Percentiles rank a stretch among this genome's conserved stretches.
Conservation (phyloP, 495 filamentous ascomycete species). For the Halenospora varia region DNA sequence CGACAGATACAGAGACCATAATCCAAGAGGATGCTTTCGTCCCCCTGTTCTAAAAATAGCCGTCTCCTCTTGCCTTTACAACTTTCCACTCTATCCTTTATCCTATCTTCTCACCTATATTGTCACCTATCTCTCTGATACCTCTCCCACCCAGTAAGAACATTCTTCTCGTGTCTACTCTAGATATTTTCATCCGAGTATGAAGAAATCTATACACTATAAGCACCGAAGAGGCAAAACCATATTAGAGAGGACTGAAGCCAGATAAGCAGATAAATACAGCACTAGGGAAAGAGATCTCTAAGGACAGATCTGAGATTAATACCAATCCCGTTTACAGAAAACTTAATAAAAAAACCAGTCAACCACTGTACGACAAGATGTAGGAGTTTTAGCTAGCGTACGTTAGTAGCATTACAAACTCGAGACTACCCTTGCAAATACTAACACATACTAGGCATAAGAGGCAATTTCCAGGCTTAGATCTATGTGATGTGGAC, state of each 20-base stretch:
- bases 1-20: no score
- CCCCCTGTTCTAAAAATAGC: not conserved
- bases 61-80: not conserved
- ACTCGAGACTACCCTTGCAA: not conserved
- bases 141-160: no score
- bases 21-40: not conserved
- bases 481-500: constrained; percentile 4
- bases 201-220: not conserved
- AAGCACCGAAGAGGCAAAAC: not conserved
- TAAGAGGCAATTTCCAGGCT: not conserved
- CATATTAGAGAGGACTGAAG: constrained; percentile 4
- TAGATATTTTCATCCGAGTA: no score
- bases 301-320: constrained; percentile 11
- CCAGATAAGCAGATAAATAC: constrained; percentile 9
- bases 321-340: constrained; percentile 1
- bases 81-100: not conserved
- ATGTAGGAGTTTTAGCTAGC: not conserved
- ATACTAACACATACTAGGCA: constrained; percentile 12
- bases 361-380: not conserved
- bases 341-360: not conserved
- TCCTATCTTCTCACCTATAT: no score
- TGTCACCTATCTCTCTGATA: no score
- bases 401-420: not conserved
- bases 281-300: constrained; percentile 10
- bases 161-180: no score